Conservation (phyloP, 1,139 yeast species). For the Geotrichum aggregatum region DNA sequence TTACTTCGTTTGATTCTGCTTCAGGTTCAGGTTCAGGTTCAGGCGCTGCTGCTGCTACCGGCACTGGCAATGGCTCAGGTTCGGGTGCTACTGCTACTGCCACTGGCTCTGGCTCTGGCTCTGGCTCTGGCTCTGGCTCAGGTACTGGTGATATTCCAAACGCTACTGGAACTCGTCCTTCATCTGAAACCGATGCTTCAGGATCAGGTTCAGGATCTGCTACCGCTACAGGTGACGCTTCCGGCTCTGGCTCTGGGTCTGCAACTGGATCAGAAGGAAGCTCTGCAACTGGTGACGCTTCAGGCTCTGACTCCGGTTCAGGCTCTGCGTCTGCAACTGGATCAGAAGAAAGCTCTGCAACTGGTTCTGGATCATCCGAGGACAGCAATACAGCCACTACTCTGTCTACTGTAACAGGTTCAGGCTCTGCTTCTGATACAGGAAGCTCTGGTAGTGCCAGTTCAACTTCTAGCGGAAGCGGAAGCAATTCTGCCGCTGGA, state of each 20-base stretch:
- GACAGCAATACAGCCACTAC: background rate
- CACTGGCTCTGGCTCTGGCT: background rate
- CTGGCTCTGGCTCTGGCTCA: conserved; percentile 9
- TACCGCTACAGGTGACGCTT: background rate
- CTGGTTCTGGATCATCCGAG: background rate
- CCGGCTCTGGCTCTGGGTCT: background rate
- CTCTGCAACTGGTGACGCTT: background rate
- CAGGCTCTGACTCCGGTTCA: background rate
- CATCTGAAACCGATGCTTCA: background rate
- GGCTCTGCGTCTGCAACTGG: background rate
- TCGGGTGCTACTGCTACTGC: too few relatives aligned
- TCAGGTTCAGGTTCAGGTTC: conserved; percentile 1
- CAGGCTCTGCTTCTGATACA: background rate
- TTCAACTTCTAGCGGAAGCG: conserved; percentile 4
- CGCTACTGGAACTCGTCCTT: conserved; percentile 5
- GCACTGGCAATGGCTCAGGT: too few relatives aligned
- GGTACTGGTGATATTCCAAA: too few relatives aligned
- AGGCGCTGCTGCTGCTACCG: background rate
- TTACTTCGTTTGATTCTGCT: conserved; percentile 5
- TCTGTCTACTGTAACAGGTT: conserved; percentile 5
- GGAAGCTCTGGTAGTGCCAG: background rate
- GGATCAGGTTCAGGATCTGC: conserved; percentile 1
- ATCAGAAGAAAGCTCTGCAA: background rate
- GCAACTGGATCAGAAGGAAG: background rate
- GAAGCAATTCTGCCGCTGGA: background rate